phyloP scores from a whole-genome alignment of 306 rosid genomes.

The Mimosa pudica region DNA sequence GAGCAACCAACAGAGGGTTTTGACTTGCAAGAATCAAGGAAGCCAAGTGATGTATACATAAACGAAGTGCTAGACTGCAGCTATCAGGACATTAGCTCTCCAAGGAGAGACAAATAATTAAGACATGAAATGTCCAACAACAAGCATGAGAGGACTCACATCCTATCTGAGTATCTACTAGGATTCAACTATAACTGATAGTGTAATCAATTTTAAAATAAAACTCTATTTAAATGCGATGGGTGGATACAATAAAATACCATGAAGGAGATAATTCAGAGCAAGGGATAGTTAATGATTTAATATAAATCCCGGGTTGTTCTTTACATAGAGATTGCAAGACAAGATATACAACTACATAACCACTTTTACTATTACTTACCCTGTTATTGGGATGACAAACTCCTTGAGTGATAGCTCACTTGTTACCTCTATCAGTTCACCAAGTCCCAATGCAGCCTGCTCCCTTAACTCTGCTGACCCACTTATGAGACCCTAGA shows the following conservation, averaged over 20 bases:
- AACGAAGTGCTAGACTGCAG: background rate
- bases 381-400: conserved; percentile 96
- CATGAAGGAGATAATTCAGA: conserved; percentile 15
- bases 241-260: background rate
- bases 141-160: background rate
- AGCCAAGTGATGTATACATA: background rate
- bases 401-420: conserved; percentile 83
- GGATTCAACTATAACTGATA: conserved; percentile 1
- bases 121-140: background rate
- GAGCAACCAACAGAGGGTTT: background rate
- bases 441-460: conserved; percentile 97
- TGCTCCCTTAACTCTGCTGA: conserved; percentile 98
- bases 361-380: conserved; percentile 35
- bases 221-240: background rate
- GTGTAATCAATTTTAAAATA: background rate
- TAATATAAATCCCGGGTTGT: background rate
- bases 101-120: background rate
- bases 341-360: conserved; percentile 11
- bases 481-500: conserved; percentile 87
- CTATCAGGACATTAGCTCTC: background rate
- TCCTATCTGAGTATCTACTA: background rate
- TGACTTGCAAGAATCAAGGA: background rate
- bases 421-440: conserved; percentile 91
- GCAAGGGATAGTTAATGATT: background rate
- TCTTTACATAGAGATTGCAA: background rate